These are phyloP conservation scores for Metschnikowia matae DNA, from an alignment of 805 yeast species.

Conservation along the genomic window DNA sequence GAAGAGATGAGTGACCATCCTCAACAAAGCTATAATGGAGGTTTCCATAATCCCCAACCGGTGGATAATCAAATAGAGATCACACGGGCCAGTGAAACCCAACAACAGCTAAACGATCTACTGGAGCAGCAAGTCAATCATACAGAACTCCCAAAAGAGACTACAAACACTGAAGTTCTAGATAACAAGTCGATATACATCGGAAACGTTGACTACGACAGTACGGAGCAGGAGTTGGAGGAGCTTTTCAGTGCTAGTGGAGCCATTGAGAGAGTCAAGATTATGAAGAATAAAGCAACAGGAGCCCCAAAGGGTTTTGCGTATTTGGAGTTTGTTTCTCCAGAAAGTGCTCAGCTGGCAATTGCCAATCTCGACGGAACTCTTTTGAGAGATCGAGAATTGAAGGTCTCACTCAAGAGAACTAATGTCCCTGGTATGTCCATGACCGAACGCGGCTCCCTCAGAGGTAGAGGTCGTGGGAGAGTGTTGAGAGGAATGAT, in stretches of 20 bases:
- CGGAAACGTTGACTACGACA: conserved; percentile 77
- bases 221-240: conserved; percentile 77
- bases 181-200: conserved; percentile 77
- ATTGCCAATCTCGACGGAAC: conserved; percentile 58
- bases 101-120: conserved; percentile 26
- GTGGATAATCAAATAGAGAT: conserved; percentile 41
- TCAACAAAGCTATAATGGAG: background rate
- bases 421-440: conserved; percentile 75
- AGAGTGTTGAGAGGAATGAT: conserved; percentile 7
- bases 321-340: conserved; percentile 75
- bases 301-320: conserved; percentile 89
- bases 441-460: conserved; percentile 27
- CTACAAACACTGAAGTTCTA: background rate
- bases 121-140: conserved; percentile 1
- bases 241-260: conserved; percentile 69
- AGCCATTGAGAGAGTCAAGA: conserved; percentile 73
- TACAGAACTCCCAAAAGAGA: background rate
- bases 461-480: conserved; percentile 32
- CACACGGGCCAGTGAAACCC: conserved; percentile 55
- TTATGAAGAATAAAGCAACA: conserved; percentile 63
- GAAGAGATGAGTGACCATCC: background rate
- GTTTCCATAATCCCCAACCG: background rate
- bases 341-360: conserved; percentile 61
- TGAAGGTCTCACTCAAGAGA: conserved; percentile 74
- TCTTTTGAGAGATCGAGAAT: conserved; percentile 60